Evolutionary conservation across 441 rosid genomes (phyloP), one percentile per base, ranked within the genome.

Genomic region (Arabidopsis lyrata): DNA sequence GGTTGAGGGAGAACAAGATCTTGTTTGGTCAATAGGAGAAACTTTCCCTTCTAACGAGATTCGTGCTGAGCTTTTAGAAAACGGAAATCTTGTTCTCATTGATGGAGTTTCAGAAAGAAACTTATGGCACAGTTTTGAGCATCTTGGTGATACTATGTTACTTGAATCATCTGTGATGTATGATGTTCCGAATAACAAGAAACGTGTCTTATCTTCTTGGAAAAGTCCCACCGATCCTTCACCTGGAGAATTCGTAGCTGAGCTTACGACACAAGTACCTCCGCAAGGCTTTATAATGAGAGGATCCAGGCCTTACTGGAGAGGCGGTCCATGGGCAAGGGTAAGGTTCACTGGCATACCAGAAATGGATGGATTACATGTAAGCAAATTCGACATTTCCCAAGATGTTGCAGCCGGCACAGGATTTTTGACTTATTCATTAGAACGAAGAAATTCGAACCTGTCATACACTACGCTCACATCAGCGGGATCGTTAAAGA

Each of bases 301-400:
- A 56, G 73, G 49, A 9, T 57, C 64, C 5, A 10, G 2, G 22
- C 84, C 73, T 14, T 60, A 72, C 63, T 84, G 83, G 84, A 60
- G 84, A 27, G 79, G 72, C 7, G 86, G 86, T 64, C 87, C 85
- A 24, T 84, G 86, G 86, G 82, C 73, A 11, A 76, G 57, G 44
- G 64, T 72, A 41, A 18, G 63, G 41, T 74, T 83, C 63, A 59
- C 75, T 24, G 83, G 80, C 13, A 39, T 75, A 6, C 70, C 77
- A 41, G 50, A 42, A 42, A 27, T 61, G 50, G 50, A 41, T 24
- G 36, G 0, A 24, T 42, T 50, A 42, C 36, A 61, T 24, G 66
- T 27, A 24, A 61, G 66, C 3, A 49, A 8, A 61, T 41, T 61
- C 50, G 29, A 2, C 0, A 35, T 61, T 61, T 13, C 35, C 13